These are phyloP conservation scores for Mimosa pudica DNA, from an alignment of 306 rosid species.

Conservation along the genomic window DNA sequence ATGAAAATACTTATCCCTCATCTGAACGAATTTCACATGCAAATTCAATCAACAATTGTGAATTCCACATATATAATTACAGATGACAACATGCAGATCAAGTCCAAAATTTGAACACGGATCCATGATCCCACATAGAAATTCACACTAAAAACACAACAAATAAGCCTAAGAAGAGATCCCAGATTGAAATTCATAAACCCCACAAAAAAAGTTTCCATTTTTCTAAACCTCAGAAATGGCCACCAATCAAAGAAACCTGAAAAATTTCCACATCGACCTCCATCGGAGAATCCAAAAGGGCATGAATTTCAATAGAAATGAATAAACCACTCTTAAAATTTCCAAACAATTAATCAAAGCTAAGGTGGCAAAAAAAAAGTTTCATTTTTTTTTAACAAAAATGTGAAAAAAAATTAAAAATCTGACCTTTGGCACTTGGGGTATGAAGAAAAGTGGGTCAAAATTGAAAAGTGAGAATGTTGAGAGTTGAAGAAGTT, in stretches of 20 bases:
- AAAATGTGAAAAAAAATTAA: background rate
- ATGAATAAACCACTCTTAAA: background rate
- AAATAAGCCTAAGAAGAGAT: conserved; percentile 5
- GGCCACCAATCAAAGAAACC: background rate
- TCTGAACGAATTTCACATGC: background rate
- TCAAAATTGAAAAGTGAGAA: background rate
- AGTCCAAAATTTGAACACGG: conserved; percentile 8
- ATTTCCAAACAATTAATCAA: conserved; percentile 1
- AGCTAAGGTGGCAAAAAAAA: background rate
- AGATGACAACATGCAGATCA: background rate
- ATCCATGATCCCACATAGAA: conserved; percentile 38
- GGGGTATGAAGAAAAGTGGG: background rate
- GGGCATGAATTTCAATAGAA: background rate
- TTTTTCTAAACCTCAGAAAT: background rate
- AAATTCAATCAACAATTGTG: conserved; percentile 11
- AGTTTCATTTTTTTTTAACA: background rate
- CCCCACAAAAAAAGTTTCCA: background rate
- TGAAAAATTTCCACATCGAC: conserved; percentile 2
- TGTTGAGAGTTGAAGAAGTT: background rate
- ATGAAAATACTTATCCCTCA: background rate
- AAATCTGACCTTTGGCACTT: conserved; percentile 32
- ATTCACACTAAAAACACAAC: conserved; percentile 11
- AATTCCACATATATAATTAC: background rate
- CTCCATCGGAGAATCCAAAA: background rate
- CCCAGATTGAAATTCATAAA: conserved; percentile 27